Conservation (phyloP, 2,329 filamentous ascomycete species). For the Cladophialophora yegresii region DNA sequence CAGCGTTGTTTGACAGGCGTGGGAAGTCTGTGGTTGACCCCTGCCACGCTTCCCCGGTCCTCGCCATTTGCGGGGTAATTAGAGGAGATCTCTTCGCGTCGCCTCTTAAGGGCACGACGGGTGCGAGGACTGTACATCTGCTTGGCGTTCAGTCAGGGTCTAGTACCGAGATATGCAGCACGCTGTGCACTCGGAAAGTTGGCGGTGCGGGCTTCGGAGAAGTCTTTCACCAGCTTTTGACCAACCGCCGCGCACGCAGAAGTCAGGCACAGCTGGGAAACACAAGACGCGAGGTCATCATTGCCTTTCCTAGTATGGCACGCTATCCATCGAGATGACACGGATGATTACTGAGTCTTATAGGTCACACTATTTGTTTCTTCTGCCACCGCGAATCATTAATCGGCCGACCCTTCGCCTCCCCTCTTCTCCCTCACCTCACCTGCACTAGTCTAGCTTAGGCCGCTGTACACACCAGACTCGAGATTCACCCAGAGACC, state of each 20-base stretch:
- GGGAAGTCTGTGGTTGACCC: neutral
- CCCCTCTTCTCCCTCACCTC: neutral
- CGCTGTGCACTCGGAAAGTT: neutral
- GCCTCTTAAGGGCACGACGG: neutral
- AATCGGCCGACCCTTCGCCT: neutral
- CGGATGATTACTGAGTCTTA: neutral
- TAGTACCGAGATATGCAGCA: neutral
- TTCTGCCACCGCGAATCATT: neutral
- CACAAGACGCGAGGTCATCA: neutral
- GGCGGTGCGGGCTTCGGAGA: neutral
- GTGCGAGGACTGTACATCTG: neutral
- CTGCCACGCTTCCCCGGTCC: neutral
- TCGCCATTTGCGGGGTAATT: slow-evolving; percentile 3
- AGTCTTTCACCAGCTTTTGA: neutral
- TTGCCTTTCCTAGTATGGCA: neutral
- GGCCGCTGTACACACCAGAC: slow-evolving; percentile 31
- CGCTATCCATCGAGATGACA: neutral
- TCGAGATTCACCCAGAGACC: slow-evolving; percentile 33
- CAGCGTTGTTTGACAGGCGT: neutral
- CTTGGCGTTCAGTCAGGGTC: neutral
- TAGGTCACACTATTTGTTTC: neutral
- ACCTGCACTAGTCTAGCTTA: neutral
- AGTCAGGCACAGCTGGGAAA: neutral
- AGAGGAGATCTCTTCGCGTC: slow-evolving; percentile 1
- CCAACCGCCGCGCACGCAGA: neutral